These are phyloP conservation scores for Cytidiella melzeri DNA, from an alignment of 768 basidiomycete species.

Conservation along the genomic window DNA sequence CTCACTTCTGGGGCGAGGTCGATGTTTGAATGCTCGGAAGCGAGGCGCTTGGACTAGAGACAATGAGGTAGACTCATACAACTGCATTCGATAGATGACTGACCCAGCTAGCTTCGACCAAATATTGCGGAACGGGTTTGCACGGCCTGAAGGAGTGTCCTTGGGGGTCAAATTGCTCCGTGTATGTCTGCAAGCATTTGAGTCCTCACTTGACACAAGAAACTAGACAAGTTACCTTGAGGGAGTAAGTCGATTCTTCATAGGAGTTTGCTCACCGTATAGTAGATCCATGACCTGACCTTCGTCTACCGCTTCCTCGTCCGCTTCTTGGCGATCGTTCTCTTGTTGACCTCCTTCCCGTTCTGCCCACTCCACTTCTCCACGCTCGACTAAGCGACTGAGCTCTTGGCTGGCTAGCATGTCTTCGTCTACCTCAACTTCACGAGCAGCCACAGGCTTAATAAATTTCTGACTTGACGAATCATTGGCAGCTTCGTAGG, in stretches of 20 bases:
- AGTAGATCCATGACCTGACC: conserved; percentile 18
- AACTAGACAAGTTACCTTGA: background rate
- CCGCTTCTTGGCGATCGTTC: conserved; percentile 25
- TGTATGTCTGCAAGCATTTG: background rate
- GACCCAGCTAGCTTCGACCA: conserved; percentile 1
- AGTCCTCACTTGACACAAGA: background rate
- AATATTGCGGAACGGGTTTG: background rate
- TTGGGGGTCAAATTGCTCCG: background rate
- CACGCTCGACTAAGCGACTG: conserved; percentile 29
- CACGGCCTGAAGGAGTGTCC: background rate
- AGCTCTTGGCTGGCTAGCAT: conserved; percentile 48
- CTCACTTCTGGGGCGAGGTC: background rate
- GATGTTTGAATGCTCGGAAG: background rate
- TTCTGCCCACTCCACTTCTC: conserved; percentile 21
- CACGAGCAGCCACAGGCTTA: conserved; percentile 13
- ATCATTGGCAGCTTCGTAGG: conserved; percentile 13
- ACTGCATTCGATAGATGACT: background rate
- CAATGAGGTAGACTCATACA: background rate
- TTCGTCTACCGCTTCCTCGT: conserved; percentile 29
- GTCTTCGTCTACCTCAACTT: conserved; percentile 48
- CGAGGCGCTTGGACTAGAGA: background rate
- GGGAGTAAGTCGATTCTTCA: background rate
- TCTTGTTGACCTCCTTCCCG: conserved; percentile 22
- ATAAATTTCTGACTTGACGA: background rate
- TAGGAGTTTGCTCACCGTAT: conserved; percentile 5